Evolutionary conservation across 352 stramenopile genomes (phyloP), one percentile per base, ranked within the genome.

Genomic region (Phytopythium helicoides): DNA sequence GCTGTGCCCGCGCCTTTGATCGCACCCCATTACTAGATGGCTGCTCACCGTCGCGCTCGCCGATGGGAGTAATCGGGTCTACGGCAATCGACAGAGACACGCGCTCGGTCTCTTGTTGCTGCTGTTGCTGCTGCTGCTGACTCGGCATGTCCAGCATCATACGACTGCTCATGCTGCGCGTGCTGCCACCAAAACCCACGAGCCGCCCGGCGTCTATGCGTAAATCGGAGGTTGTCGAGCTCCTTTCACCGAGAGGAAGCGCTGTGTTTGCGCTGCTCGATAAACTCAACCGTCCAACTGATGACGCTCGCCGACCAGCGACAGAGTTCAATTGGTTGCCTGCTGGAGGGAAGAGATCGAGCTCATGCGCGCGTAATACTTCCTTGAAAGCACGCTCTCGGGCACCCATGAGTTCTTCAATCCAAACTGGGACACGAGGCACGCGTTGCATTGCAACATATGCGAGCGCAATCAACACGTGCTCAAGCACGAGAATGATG

Each of bases 331-430:
- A 39, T 39, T 35, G 51, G 28, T 26, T 61, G 33, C 4, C 38
- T 23, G 40, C 16, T 10, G 55, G 53, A 54, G 68, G 71, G 21
- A 86, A 82, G 11, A 87, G 47, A 8, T 80, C 60, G 12, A 66
- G 48, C 54, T 89, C 79, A 38, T 81, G 69, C 22, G 60, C 53
- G 18, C 74, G 61, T 31, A 89, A 40, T 16, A 89, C 33, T 47
- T 65, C 61, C 54, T 89, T 89, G 46, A 89, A 87, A 47, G 84
- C 69, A 15, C 78, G 81, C 47, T 89, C 79, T 16, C 76, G 62
- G 3, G 67, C 61, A 21, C 64, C 69, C 73, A 86, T 85, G 6
- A 87, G 58, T 9, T 72, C 56, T 21, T 73, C 47, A 39, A 89
- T 81, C 69, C 64, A 84, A 18, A 54, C 51, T 8, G 79, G 79